Base-by-base conservation (phyloP, 2,329 filamentous ascomycete genomes). In the Rasamsonia emersonii region DNA sequence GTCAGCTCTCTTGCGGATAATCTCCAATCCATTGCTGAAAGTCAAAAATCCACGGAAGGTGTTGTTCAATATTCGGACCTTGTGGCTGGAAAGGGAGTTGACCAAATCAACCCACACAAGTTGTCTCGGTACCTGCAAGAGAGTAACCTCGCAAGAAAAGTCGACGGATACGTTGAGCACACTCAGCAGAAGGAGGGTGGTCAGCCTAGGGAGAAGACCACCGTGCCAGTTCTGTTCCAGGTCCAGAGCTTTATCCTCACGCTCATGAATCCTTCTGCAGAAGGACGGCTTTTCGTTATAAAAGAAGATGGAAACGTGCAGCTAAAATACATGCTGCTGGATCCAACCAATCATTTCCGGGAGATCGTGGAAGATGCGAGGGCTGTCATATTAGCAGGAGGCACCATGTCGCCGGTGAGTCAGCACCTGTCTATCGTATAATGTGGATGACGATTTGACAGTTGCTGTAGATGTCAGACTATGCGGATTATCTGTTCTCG, bases 31-130 rank as follows among this genome's bases (percentile, higher is more conserved):
- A 71, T 73, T 21, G 43, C 49, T 2, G 40, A 49, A 8, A 50
- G 53, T 10, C 47, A 53, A 3, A 41, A 70, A 53, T 52, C 54
- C 15, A 55, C 65, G 0, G 80, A 86, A 41, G 83, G 80, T 1
- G 71, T 80, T 17, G 76, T 89, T 1, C 73, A 82, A 25, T 62
- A 82, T 10, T 79, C 78, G 13, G 72, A 78, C 4, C 67, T 98
- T 1, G 77, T 95, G 42, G 72, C 78, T 15, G 78, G 79, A 21
- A 94, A 93, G 53, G 86, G 86, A 0, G 82, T 91, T 15, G 91
- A 98, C 50, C 89, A 96, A 50, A 88, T 98, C 61, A 94, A 96
- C 48, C 73, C 95, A 18, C 89, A 84, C 59, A 89, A 91, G 51
- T 68, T 98, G 9, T 78, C 88, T 18, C 73, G 77, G 25, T 96